Base-by-base conservation (phyloP, 2,329 filamentous ascomycete species). In the Penicillium sp. region DNA sequence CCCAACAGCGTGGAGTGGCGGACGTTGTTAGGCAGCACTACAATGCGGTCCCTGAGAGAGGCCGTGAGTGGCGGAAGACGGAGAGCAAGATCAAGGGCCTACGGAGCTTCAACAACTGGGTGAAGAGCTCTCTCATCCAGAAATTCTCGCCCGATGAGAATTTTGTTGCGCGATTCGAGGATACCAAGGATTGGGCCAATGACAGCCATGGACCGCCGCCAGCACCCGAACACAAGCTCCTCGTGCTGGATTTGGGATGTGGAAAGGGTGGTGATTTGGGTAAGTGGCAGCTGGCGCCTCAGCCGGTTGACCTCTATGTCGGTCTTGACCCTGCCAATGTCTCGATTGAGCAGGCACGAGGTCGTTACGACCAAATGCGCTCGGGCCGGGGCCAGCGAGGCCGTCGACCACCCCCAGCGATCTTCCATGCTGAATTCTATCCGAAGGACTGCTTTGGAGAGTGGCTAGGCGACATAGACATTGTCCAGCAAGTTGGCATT, bases 81-180 rank as follows among this genome's bases (percentile, higher is more conserved):
- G 90, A 95, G 64, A 95, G 88, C 70, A 87, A 88, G 63, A 99
- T 99, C 76, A 95, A 95, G 73, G 93, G 93, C 0, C 76, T 99
- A 45, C 83, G 93, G 45, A 89, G 87, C 59, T 93, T 95, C 77
- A 99, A 99, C 75, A 99, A 99, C 71, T 99, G 93, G 93, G 82
- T 99, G 73, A 99, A 99, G 77, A 95, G 89, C 66, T 92, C 88
- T 41, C 82, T 97, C 60, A 97, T 99, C 59, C 91, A 97, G 67
- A 96, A 95, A 68, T 97, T 96, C 73, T 89, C 89, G 4, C 87
- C 88, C 0, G 84, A 86, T 56, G 87, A 92, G 68, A 84, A 88
- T 53, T 84, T 85, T 58, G 75, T 80, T 0, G 81, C 84, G 2
- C 69, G 68, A n/a, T 64, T 63, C 19, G 62, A 62, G 30, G 81